phyloP scores from a whole-genome alignment of 1,284 basidiomycete genomes.

The Ceratobasidium papillatum region DNA sequence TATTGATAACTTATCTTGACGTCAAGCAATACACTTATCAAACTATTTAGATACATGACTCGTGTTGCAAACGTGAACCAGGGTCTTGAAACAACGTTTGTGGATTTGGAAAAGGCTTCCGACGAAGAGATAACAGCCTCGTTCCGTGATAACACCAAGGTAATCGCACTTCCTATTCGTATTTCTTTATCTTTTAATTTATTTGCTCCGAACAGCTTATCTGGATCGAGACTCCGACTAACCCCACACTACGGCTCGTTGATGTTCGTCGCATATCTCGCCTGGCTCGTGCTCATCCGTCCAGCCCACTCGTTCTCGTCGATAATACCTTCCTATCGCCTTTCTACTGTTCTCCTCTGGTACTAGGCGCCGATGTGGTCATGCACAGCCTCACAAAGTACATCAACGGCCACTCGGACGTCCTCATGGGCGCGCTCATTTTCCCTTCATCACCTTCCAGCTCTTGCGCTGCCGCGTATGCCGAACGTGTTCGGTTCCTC shows the following conservation, averaged over 20 bases:
- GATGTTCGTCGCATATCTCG: constrained; percentile 73
- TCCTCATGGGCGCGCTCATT: constrained; percentile 85
- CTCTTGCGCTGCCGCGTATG: constrained; percentile 51
- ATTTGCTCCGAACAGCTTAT: constrained; percentile 69
- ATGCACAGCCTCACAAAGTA: constrained; percentile 88
- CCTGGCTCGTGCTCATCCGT: constrained; percentile 66
- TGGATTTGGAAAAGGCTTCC: constrained; percentile 80
- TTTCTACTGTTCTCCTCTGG: constrained; percentile 89
- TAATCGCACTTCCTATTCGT: constrained; percentile 48
- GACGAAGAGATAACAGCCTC: constrained; percentile 71
- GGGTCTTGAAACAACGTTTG: constrained; percentile 79
- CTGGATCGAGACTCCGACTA: constrained; percentile 96
- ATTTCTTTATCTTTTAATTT: constrained; percentile 8
- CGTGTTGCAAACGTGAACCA: constrained; percentile 78
- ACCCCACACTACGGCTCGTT: constrained; percentile 90
- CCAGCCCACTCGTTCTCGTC: constrained; percentile 78
- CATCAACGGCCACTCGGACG: constrained; percentile 92
- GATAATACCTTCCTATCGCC: constrained; percentile 95
- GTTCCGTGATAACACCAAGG: constrained; percentile 83
- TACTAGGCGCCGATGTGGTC: constrained; percentile 85
- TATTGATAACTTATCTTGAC: background rate
- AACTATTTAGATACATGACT: constrained; percentile 59
- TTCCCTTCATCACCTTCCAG: constrained; percentile 64
- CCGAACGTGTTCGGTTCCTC: constrained; percentile 78
- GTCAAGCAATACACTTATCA: constrained; percentile 38